Base-by-base conservation (phyloP, 75 land plant species). In the Sequoia sempervirens region DNA sequence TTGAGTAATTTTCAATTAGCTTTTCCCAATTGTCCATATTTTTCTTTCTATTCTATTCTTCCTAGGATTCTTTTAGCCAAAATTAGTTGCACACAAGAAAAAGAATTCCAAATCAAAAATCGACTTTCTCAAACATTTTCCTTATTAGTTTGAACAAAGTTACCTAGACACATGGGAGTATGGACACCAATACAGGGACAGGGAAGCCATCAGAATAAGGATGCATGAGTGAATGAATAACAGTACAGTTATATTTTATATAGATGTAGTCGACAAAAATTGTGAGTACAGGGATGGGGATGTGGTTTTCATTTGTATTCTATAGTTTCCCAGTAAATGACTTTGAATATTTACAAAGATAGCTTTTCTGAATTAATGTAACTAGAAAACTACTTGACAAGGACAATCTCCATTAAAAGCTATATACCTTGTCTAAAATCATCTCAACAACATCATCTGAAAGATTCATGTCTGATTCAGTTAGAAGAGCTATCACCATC, bases 401-500 rank as follows among this genome's bases (percentile, higher is more conserved):
- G 4, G 47, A 78, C n/a, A 43, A 26, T 45, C n/a, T 45, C 50
- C 30, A 78, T 78, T n/a, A 78, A 43, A 37, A 20, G 50, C 4
- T 78, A n/a, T 45, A n/a, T 36, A 80, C 82, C 92, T 92, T 90
- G 17, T 92, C 93, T 13, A 95, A 84, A 79, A 95, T 93, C 23
- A 82, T 45, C 81, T 93, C 92, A 61, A 95, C 89, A 53, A 92
- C 75, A 37, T 93, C 97, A 73, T 93, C 92, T 26, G 97, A 87
- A 78, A 95, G 86, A 32, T 12, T 61, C 85, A 93, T 84, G 37
- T 95, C 95, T 23, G 95, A 93, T 87, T 95, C 97, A 76, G 79
- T 46, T 28, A 95, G 72, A 32, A 93, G 87, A 56, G 97, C 95
- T 40, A 89, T 45, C 18, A 95, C 85, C 97, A 95, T 95, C 87